Conservation (phyloP, 306 rosid species). For the Cucurbita ficifolia region DNA sequence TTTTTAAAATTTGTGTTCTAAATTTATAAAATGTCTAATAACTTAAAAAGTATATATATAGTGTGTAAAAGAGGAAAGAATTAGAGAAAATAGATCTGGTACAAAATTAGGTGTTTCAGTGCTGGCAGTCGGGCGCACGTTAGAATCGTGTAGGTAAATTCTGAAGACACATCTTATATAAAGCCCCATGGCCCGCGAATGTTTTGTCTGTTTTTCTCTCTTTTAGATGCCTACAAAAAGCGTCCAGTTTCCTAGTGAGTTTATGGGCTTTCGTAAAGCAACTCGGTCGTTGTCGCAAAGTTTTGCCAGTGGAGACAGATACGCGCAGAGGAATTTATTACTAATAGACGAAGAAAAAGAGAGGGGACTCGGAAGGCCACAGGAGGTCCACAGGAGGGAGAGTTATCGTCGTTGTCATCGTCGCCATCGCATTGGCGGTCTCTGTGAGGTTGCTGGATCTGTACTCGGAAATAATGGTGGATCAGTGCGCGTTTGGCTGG, state of each 20-base stretch:
- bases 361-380: background rate
- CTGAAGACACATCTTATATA: background rate
- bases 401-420: background rate
- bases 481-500: slow-evolving; percentile 32
- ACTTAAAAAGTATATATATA: too few relatives aligned
- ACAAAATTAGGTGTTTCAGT: background rate
- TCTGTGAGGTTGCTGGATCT: slow-evolving; percentile 13
- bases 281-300: background rate
- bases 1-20: too few relatives aligned
- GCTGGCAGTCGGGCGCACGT: background rate
- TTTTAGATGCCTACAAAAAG: background rate
- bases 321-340: background rate
- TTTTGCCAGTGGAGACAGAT: background rate
- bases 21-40: too few relatives aligned
- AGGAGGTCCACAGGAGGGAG: background rate
- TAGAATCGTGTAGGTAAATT: background rate
- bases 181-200: background rate
- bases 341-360: background rate
- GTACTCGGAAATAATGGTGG: slow-evolving; percentile 23
- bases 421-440: slow-evolving; percentile 10
- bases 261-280: background rate
- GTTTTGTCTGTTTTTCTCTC: background rate
- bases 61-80: too few relatives aligned
- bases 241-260: background rate
- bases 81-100: background rate